phyloP scores from a whole-genome alignment of 768 basidiomycete species.

The Boletus speciosus region DNA sequence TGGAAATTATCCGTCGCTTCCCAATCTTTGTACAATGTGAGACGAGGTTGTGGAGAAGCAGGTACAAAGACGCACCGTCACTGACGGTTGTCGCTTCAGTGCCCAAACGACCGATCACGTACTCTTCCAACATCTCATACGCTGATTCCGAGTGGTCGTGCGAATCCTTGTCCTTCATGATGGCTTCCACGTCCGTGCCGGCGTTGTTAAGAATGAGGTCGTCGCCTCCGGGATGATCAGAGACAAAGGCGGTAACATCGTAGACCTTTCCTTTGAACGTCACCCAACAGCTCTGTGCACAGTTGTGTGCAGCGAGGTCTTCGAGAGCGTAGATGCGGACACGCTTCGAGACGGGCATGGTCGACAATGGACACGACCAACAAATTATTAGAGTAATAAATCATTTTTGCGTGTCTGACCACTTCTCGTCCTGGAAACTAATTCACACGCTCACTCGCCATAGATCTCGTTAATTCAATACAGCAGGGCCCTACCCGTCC shows the following conservation, averaged over 20 bases:
- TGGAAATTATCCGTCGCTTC: conserved; percentile 86
- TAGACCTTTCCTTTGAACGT: conserved; percentile 81
- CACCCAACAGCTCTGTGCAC: conserved; percentile 73
- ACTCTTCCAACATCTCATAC: conserved; percentile 89
- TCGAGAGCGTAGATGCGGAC: conserved; percentile 71
- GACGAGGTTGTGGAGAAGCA: conserved; percentile 1
- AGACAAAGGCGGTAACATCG: conserved; percentile 79
- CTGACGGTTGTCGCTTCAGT: conserved; percentile 68
- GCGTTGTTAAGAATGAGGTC: conserved; percentile 82
- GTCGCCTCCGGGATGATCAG: conserved; percentile 94
- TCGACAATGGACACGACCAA: background rate
- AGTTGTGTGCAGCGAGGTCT: conserved; percentile 67
- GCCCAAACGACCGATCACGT: conserved; percentile 79
- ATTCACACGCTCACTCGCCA: conserved; percentile 17
- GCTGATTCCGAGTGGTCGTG: conserved; percentile 92
- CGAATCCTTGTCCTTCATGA: conserved; percentile 77
- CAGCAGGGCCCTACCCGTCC: conserved; percentile 35
- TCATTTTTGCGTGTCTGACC: conserved; percentile 3
- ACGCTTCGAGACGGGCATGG: conserved; percentile 58
- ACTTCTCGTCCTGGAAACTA: background rate
- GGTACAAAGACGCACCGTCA: conserved; percentile 56
- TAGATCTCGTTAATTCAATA: too few species aligned
- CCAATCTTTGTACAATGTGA: conserved; percentile 58
- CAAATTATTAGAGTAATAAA: too few species aligned
- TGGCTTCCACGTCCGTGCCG: conserved; percentile 73